phyloP scores from a whole-genome alignment of 164 flowering plant genomes.

The Umbilicus rupestris region DNA sequence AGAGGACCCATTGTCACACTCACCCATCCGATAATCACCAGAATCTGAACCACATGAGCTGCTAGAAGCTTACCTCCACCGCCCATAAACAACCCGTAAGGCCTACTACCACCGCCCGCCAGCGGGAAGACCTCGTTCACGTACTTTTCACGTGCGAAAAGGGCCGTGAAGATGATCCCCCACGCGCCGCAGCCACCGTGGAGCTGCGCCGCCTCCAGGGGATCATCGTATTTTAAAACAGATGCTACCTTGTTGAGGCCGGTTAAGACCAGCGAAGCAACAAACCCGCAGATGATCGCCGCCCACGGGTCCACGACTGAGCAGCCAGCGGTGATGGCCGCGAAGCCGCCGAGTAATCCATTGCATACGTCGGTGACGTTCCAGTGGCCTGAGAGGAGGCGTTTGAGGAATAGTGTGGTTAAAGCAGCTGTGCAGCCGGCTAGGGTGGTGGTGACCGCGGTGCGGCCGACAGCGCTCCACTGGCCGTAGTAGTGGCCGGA shows the following conservation, averaged over 20 bases:
- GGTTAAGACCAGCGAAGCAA: slow-evolving; percentile 47
- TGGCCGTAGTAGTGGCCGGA: slow-evolving; percentile 40
- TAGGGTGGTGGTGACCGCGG: slow-evolving; percentile 68
- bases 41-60: slow-evolving; percentile 56
- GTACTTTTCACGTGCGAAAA: slow-evolving; percentile 46
- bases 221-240: slow-evolving; percentile 51
- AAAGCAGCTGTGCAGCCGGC: slow-evolving; percentile 67
- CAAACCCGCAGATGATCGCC: slow-evolving; percentile 65
- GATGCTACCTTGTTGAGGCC: slow-evolving; percentile 49
- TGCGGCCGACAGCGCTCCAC: slow-evolving; percentile 63
- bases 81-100: slow-evolving; percentile 75
- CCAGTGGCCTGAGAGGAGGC: slow-evolving; percentile 60
- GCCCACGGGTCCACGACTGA: slow-evolving; percentile 89
- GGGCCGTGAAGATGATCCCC: slow-evolving; percentile 71
- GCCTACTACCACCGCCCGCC: slow-evolving; percentile 20
- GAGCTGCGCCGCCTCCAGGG: slow-evolving; percentile 68
- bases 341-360: slow-evolving; percentile 72
- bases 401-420: slow-evolving; percentile 54
- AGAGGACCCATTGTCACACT: slow-evolving; percentile 69
- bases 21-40: slow-evolving; percentile 66
- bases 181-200: slow-evolving; percentile 88
- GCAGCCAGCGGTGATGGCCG: slow-evolving; percentile 66
- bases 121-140: slow-evolving; percentile 45
- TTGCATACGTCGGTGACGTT: slow-evolving; percentile 68
- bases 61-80: slow-evolving; percentile 59